These are phyloP conservation scores for Blastobotrys buckinghamii DNA, from an alignment of 1,139 yeast species.

Conservation along the genomic window DNA sequence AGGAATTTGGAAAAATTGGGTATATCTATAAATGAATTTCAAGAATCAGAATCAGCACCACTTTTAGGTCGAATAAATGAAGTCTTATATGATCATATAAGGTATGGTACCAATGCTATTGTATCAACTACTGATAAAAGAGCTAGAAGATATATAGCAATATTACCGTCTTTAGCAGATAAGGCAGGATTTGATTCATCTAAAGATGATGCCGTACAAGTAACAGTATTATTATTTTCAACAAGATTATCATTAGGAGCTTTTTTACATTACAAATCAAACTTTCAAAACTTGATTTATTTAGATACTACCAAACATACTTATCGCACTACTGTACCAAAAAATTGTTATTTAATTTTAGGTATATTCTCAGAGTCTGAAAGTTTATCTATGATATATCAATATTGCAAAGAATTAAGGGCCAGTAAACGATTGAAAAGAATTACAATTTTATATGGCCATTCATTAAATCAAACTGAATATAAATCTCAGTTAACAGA, in stretches of 20 bases:
- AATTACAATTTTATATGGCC: background rate
- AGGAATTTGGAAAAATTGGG: too few relatives aligned
- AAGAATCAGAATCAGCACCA: too few relatives aligned
- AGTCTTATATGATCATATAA: too few relatives aligned
- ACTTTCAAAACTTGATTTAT: background rate
- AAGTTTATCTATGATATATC: background rate
- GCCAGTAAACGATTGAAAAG: background rate
- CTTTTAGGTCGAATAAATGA: too few relatives aligned
- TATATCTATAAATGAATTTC: too few relatives aligned
- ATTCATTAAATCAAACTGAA: background rate
- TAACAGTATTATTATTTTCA: background rate
- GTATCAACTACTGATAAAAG: too few relatives aligned
- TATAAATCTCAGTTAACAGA: background rate
- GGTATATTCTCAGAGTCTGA: background rate
- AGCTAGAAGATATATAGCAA: too few relatives aligned
- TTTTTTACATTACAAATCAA: background rate
- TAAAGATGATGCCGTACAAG: background rate
- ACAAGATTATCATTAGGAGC: background rate
- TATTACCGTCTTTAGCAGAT: too few relatives aligned
- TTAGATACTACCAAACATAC: background rate
- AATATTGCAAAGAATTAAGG: background rate
- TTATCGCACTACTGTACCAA: background rate
- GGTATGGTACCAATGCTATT: too few relatives aligned
- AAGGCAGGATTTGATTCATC: too few relatives aligned
- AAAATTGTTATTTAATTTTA: background rate